Base-by-base conservation (phyloP, 169 alveolate species). In the Plasmodium gaboni region DNA sequence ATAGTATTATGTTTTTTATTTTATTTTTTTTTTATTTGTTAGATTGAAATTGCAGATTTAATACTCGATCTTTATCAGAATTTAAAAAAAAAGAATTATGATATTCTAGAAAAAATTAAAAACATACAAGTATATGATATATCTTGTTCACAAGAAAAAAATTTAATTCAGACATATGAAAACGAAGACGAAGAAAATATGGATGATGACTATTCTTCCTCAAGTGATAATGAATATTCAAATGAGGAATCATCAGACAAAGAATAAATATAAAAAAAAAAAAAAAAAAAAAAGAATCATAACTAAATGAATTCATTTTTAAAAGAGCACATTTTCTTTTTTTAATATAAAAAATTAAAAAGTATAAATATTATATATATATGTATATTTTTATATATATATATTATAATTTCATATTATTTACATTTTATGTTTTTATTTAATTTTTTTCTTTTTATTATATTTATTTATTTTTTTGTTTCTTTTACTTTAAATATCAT, bases 11-110 rank as follows among this genome's bases (percentile, higher is more conserved):
- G 8, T 26, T n/a, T 32, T 61, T 59, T 28, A 12, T 44, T 19
- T 2, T 26, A n/a, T 38, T 26, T 48, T 55, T 61, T 44, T 44
- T 44, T 59, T 9, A 13, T 22, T 48, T 19, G 50, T 7, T 48
- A 76, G 89, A 76, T 76, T 17, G 89, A 76, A 76, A 71, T 76
- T 68, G 61, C 89, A 22, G 89, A 76, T n/a, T 64, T 76, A 57
- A 76, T 76, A 76, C 51, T 76, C 15, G 89, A 76, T 57, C 70
- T 76, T 7, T 76, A 76, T 46, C 61, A 69, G 22, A 65, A 64
- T 44, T 64, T 76, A 69, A 76, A 76, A 76, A 76, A 76, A 44
- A 76, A 76, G 42, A 76, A 76, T 59, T 68, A 48, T 6, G 89
- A 64, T 22, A 64, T 76, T 19, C 48, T 76, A 44, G 89, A 76